Conservation (phyloP, 805 yeast genomes). For the Metschnikowia reukaufii region DNA sequence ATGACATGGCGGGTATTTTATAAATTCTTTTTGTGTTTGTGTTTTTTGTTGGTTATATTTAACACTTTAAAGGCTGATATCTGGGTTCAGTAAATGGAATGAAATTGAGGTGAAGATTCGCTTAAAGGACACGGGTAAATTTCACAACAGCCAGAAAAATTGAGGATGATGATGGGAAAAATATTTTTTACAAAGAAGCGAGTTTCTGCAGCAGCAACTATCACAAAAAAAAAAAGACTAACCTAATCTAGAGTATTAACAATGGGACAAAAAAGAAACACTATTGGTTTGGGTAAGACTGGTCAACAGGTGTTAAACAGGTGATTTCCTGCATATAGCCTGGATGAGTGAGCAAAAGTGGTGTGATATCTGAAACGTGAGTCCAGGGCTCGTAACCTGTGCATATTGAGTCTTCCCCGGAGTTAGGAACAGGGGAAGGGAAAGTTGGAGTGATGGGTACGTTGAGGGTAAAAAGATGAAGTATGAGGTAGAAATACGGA, state of each 20-base stretch:
- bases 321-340: constrained; percentile 9
- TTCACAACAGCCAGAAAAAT: too few relatives aligned
- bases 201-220: neutral
- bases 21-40: neutral
- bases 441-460: neutral
- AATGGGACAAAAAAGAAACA: neutral
- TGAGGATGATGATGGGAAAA: neutral
- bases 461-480: neutral
- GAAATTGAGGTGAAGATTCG: too few relatives aligned
- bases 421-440: neutral
- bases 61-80: too few relatives aligned
- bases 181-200: neutral
- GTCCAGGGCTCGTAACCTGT: constrained; percentile 2
- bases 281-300: too few relatives aligned
- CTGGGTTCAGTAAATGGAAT: neutral
- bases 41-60: neutral
- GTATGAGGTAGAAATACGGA: too few relatives aligned
- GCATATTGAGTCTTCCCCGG: neutral
- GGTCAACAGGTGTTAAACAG: too few relatives aligned
- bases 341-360: constrained; percentile 9
- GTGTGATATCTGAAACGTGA: constrained; percentile 8
- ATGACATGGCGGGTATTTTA: constrained; percentile 1
- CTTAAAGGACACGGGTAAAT: too few relatives aligned
- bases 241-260: neutral
- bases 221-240: neutral